Evolutionary conservation across 768 basidiomycete species (phyloP).

Genomic region (Boletus sensibilis): DNA sequence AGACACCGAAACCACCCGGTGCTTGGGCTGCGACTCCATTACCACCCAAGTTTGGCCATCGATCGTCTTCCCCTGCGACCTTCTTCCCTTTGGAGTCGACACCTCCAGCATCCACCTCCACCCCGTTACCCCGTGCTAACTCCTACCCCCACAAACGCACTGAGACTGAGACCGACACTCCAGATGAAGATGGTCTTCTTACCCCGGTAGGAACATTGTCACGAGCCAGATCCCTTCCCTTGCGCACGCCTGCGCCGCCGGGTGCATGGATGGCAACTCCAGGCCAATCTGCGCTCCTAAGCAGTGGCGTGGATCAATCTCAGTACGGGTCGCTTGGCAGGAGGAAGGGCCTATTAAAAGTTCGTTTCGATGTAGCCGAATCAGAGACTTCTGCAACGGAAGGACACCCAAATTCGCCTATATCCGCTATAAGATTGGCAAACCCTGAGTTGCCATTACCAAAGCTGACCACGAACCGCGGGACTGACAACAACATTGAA

Average conservation of each 20-base stretch:
- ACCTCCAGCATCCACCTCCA: conserved; percentile 27
- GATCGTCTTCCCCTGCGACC: conserved; percentile 16
- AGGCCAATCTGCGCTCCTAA: conserved; percentile 27
- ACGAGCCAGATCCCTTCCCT: conserved; percentile 44
- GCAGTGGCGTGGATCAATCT: conserved; percentile 24
- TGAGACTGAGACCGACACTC: conserved; percentile 17
- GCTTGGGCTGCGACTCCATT: conserved; percentile 45
- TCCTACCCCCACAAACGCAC: conserved; percentile 15
- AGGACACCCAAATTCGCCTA: conserved; percentile 25
- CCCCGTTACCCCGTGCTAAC: conserved; percentile 19
- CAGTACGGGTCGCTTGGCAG: conserved; percentile 35
- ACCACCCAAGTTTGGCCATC: conserved; percentile 19
- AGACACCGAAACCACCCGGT: conserved; percentile 48
- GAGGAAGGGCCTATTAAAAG: conserved; percentile 62
- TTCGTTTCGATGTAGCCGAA: conserved; percentile 62
- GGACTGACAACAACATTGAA: conserved; percentile 9
- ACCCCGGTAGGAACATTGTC: conserved; percentile 53
- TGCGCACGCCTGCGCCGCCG: conserved; percentile 64
- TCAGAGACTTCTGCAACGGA: conserved; percentile 34
- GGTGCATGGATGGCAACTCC: conserved; percentile 69
- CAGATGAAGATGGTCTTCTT: conserved; percentile 26
- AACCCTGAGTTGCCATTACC: conserved; percentile 22
- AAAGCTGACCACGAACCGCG: background rate
- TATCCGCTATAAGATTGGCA: conserved; percentile 27
- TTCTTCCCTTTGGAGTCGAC: conserved; percentile 26